A percentile compares a stretch with the other conserved stretches of the same genome.
Conservation (phyloP, 2,329 filamentous ascomycete species). For the Huntiella moniliformis region DNA sequence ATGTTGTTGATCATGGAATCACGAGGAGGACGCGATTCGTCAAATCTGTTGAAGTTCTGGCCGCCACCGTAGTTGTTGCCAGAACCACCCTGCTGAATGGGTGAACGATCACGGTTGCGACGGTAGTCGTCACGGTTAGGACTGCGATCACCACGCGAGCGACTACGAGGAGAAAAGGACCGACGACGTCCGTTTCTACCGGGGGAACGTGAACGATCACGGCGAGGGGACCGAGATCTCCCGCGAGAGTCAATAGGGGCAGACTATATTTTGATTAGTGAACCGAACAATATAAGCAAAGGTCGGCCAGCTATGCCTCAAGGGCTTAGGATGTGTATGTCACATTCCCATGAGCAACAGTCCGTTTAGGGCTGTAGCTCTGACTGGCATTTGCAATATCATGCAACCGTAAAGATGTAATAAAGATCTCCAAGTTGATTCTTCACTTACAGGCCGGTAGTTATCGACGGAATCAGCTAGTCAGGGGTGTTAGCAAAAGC, state of each 20-base stretch:
- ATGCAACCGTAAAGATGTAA: not conserved
- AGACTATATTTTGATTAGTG: not conserved
- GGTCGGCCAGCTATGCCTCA: not conserved
- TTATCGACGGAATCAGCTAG: constrained; percentile 41
- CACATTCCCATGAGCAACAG: no score
- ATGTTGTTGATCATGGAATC: constrained; percentile 94
- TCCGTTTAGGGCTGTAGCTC: no score
- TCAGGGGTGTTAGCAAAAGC: no score
- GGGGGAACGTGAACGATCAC: constrained; percentile 70
- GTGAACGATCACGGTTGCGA: constrained; percentile 57
- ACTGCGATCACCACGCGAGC: constrained; percentile 40
- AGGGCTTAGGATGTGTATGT: not conserved
- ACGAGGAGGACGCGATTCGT: constrained; percentile 67
- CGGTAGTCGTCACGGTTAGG: constrained; percentile 58
- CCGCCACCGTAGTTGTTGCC: constrained; percentile 43
- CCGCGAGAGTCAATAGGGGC: constrained; percentile 35
- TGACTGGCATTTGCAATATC: not conserved
- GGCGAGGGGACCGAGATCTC: constrained; percentile 61
- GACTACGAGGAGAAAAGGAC: constrained; percentile 62
- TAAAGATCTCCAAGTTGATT: not conserved
- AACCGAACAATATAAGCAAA: not conserved
- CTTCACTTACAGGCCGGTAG: constrained; percentile 37
- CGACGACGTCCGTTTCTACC: constrained; percentile 49
- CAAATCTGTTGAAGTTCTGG: constrained; percentile 53
- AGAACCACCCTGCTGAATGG: constrained; percentile 55